These are phyloP conservation scores for Mycena kentingensis DNA, from an alignment of 768 basidiomycete species.

Conservation along the genomic window DNA sequence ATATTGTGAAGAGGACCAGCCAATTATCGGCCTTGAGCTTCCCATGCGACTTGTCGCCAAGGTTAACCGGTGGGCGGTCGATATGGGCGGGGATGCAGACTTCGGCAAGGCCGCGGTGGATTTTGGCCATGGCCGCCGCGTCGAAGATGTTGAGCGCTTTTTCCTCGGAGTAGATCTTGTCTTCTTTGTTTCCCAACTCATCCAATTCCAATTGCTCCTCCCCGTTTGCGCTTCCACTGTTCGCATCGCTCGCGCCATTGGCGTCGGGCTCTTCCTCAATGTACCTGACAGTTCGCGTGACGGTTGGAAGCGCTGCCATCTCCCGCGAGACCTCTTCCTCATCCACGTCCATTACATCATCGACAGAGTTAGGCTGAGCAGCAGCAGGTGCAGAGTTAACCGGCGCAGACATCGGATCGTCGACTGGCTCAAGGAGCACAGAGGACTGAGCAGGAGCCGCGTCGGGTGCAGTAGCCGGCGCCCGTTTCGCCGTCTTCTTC, in stretches of 20 bases:
- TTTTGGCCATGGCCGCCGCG: neutral
- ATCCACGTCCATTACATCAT: too few species aligned
- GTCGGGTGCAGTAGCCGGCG: too few species aligned
- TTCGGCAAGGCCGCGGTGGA: constrained; percentile 7
- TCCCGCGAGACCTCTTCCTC: too few species aligned
- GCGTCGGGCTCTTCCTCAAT: constrained; percentile 1
- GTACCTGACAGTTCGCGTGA: neutral
- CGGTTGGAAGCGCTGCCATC: too few species aligned
- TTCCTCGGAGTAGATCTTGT: constrained; percentile 2
- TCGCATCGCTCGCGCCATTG: neutral
- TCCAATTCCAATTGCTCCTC: too few species aligned
- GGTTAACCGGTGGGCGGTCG: constrained; percentile 17
- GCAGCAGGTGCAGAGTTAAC: too few species aligned
- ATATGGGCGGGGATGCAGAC: constrained; percentile 17
- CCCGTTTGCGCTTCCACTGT: neutral
- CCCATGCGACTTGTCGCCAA: constrained; percentile 21
- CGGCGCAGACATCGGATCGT: too few species aligned
- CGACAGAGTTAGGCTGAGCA: too few species aligned
- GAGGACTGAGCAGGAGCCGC: too few species aligned
- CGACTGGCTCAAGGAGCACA: too few species aligned
- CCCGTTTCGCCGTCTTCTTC: too few species aligned
- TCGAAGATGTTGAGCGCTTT: constrained; percentile 3
- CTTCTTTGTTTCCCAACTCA: neutral
- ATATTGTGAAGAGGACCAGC: too few species aligned
- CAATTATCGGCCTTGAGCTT: constrained; percentile 27